Evolutionary conservation across 768 basidiomycete genomes (phyloP), one percentile per base, ranked within the genome.

Genomic region (Rhodocollybia butyracea): DNA sequence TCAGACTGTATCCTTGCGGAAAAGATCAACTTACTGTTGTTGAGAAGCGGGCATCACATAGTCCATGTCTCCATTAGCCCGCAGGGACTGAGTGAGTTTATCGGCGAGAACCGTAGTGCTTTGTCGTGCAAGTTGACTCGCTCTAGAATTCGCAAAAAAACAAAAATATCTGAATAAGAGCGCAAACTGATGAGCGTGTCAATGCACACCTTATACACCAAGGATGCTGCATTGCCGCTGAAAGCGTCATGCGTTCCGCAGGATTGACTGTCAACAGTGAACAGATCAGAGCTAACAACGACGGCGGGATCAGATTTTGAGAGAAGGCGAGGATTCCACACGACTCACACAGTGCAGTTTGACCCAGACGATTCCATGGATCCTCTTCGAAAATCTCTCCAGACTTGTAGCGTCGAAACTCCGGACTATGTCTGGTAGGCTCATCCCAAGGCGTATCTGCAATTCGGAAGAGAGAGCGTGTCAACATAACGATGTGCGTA

Each of bases 391-490:
- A 86, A 54, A 95, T 82, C 46, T 86, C 74, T 4, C 93, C 92
- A 0, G 78, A 77, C 1, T 88, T 64, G 66, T 90, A 99, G 8
- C 81, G 80, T n/a, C 70, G 66, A 63, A 82, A 99, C 68, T 98
- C 97, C 1, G 83, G 81, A 57, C 89, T 90, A n/a, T 76, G 74
- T 1, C 67, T 62, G 0, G 94, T 92, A 2, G 97, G 93, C 65
- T 95, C 89, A 64, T 98, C 97, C 97, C 97, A 98, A 2, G 97
- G 97, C 0, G 97, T 98, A 64, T 97, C 95, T 98, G 52, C 8
- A 24, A n/a, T n/a, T n/a, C n/a, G n/a, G n/a, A n/a, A n/a, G n/a
- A n/a, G n/a, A n/a, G n/a, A n/a, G n/a, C n/a, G n/a, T n/a, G n/a
- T n/a, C n/a, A n/a, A n/a, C n/a, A n/a, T n/a, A n/a, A n/a, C n/a